Conservation (phyloP, 2,329 filamentous ascomycete species). For the Penicillium polonicum region DNA sequence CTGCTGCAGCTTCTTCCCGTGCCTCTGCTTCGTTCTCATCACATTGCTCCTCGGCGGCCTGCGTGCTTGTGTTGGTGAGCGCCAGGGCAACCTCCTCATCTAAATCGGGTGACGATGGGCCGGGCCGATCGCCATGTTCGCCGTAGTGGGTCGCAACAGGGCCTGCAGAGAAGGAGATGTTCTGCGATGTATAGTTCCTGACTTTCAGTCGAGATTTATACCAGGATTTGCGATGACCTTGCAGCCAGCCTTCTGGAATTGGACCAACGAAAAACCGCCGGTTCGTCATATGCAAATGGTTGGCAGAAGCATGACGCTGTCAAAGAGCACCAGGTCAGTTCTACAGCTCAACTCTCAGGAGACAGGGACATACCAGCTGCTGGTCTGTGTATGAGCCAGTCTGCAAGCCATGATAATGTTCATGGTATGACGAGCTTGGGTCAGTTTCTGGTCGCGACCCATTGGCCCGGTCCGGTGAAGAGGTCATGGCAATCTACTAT, state of each 20-base stretch:
- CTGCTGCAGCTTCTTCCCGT: conserved; percentile 16
- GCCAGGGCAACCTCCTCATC: conserved; percentile 19
- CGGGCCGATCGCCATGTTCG: conserved; percentile 35
- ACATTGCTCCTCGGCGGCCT: conserved; percentile 9
- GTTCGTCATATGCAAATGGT: conserved; percentile 62
- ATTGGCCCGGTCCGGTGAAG: conserved; percentile 21
- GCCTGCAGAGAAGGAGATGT: conserved; percentile 54
- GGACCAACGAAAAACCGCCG: conserved; percentile 65
- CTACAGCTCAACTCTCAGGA: not conserved
- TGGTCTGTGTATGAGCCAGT: conserved; percentile 55
- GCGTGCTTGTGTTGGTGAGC: conserved; percentile 20
- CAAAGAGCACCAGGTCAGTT: conserved; percentile 7
- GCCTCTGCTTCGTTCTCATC: conserved; percentile 7
- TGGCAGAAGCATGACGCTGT: conserved; percentile 60
- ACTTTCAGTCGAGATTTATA: conserved; percentile 51
- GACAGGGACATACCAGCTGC: conserved; percentile 46
- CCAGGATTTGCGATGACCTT: conserved; percentile 63
- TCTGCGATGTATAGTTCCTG: conserved; percentile 48
- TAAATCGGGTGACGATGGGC: conserved; percentile 12
- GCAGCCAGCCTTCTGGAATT: conserved; percentile 64
- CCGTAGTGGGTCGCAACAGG: conserved; percentile 44
- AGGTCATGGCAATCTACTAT: conserved; percentile 28
- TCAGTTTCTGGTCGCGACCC: conserved; percentile 18
- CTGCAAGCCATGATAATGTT: conserved; percentile 40
- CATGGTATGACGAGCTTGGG: conserved; percentile 19